Conservation (phyloP, 352 stramenopile species). For the Phytophthora pseudosyringae region DNA sequence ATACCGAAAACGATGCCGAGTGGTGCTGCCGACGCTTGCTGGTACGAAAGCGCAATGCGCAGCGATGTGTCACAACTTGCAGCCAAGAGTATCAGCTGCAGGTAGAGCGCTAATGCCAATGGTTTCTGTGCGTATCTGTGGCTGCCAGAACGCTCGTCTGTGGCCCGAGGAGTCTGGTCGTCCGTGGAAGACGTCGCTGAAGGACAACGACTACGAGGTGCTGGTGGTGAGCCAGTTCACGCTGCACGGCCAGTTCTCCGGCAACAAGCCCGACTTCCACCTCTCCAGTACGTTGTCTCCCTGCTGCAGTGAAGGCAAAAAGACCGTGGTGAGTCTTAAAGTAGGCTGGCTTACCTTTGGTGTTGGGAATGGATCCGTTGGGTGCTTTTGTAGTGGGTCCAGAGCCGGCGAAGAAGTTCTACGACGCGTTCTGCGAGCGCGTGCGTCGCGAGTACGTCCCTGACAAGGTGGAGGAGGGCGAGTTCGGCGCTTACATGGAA, state of each 20-base stretch:
- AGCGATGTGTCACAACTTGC: conserved; percentile 6
- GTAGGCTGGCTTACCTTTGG: not conserved
- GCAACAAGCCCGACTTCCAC: conserved; percentile 90
- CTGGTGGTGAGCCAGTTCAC: conserved; percentile 91
- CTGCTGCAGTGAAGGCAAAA: not conserved
- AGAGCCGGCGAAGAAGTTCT: conserved; percentile 72
- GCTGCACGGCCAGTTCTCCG: conserved; percentile 76
- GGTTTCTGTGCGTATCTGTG: conserved; percentile 3
- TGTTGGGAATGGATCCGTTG: not conserved
- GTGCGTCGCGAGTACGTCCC: conserved; percentile 61
- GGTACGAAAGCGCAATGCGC: conserved; percentile 34
- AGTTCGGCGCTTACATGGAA: conserved; percentile 89
- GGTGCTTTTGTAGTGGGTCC: conserved; percentile 57
- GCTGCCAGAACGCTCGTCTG: conserved; percentile 71
- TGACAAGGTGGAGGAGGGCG: conserved; percentile 79
- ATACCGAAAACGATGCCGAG: conserved; percentile 84
- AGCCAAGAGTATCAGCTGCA: not conserved
- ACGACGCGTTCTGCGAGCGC: conserved; percentile 73
- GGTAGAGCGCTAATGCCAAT: not conserved
- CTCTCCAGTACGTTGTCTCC: conserved; percentile 63
- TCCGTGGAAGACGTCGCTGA: conserved; percentile 74
- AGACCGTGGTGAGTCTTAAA: too few species aligned
- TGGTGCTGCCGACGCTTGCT: conserved; percentile 82
- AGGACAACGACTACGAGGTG: conserved; percentile 72
- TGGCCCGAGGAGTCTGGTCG: conserved; percentile 70